Base-by-base conservation (phyloP, 2,329 filamentous ascomycete species). In the Teratosphaeria viscida region DNA sequence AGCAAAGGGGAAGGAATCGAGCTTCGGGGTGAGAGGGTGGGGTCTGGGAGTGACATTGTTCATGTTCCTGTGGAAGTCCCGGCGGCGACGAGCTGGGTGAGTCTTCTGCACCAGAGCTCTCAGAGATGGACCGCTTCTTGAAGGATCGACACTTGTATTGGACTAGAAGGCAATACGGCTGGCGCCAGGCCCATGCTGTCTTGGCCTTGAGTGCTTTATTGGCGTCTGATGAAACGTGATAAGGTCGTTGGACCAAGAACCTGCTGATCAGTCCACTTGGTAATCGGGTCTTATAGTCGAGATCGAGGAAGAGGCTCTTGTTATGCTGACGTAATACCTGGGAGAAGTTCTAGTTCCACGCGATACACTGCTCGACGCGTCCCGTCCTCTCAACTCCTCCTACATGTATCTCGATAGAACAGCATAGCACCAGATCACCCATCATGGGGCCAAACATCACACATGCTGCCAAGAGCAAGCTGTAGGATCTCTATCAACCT, bases 1-100 rank as follows among this genome's bases (percentile, higher is more conserved):
- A 63, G 60, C 35, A 54, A 63, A 39, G 70, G 70, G 12, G 69
- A 71, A 4, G 61, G 60, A 32, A 35, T 32, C 3, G 23, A 8
- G 16, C 43, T 49, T 16, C 43, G 43, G 16, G 2, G 23, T 49
- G 43, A 49, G 16, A 49, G 43, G 43, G 43, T 19, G 2, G 19
- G 5, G 43, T 49, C n/a, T 6, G 43, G 43, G 5, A 23, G 8
- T 5, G 43, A 49, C 43, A 49, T 49, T 39, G 11, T 12, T 12
- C 11, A 12, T 39, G 37, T 19, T 23, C 19, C 6, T 23, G 2
- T 19, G 19, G 43, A 49, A 19, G 37, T 43, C 11, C 5, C 4
- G 37, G 2, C 5, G 16, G 37, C 16, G 37, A 43, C 37, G 37
- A 43, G 37, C 8, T n/a, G 19, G 3, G 5, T 8, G 43, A 49